Evolutionary conservation across 2,329 filamentous ascomycete species (phyloP).

Genomic region (Exophiala phaeomuriformis): DNA sequence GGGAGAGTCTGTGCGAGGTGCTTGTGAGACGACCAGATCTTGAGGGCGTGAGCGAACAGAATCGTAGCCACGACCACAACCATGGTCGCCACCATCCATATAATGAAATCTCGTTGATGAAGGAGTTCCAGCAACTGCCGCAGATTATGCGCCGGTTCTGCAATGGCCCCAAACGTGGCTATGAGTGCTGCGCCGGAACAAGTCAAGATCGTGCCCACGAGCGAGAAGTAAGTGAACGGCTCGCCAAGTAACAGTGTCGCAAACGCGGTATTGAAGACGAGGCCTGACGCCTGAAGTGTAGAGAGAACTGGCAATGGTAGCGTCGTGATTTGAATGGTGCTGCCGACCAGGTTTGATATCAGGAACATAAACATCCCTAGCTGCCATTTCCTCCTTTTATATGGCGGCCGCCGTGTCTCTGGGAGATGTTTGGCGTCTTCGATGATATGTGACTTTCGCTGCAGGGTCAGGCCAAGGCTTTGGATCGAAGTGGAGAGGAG

Average conservation of each 20-base stretch:
- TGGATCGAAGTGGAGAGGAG: constrained; percentile 90
- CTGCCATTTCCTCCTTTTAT: constrained; percentile 89
- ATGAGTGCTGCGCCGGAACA: constrained; percentile 84
- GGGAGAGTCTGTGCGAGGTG: constrained; percentile 21
- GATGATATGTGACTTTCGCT: constrained; percentile 95
- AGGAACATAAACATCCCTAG: constrained; percentile 95
- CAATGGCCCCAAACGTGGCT: constrained; percentile 86
- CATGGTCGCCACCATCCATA: constrained; percentile 80
- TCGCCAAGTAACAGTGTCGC: constrained; percentile 87
- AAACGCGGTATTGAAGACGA: constrained; percentile 98
- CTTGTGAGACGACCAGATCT: constrained; percentile 27
- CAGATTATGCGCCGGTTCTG: constrained; percentile 82
- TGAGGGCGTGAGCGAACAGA: constrained; percentile 46
- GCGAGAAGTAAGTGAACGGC: constrained; percentile 89
- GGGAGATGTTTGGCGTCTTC: constrained; percentile 86
- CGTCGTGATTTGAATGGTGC: constrained; percentile 95
- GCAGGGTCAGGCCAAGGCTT: constrained; percentile 86
- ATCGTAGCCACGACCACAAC: constrained; percentile 65
- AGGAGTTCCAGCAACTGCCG: constrained; percentile 72
- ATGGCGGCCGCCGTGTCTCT: constrained; percentile 74
- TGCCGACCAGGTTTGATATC: constrained; percentile 85
- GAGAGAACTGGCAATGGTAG: constrained; percentile 89
- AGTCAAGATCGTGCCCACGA: constrained; percentile 81
- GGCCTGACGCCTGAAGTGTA: constrained; percentile 86
- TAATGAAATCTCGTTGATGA: constrained; percentile 64